Evolutionary conservation across 2,329 filamentous ascomycete species (phyloP).

Genomic region (Chaetomium strumarium): DNA sequence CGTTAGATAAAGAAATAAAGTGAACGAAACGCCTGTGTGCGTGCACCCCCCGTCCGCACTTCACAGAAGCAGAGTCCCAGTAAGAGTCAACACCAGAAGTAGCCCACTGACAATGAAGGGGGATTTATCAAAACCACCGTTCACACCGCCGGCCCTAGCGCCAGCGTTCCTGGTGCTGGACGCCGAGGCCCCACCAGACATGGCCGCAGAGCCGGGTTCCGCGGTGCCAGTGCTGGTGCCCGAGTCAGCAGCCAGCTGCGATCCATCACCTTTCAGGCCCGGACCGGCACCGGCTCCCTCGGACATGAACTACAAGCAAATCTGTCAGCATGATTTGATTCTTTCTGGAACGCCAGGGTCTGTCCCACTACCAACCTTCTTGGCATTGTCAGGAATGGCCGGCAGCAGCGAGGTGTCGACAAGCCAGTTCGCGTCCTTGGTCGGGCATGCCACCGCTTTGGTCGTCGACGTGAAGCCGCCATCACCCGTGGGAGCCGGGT

Average conservation of each 20-base stretch:
- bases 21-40: too few relatives aligned
- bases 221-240: slow-evolving; percentile 40
- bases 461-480: slow-evolving; percentile 46
- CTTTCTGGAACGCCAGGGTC: too few relatives aligned
- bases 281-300: slow-evolving; percentile 48
- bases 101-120: slow-evolving; percentile 33
- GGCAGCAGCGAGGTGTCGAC: slow-evolving; percentile 46
- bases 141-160: slow-evolving; percentile 25
- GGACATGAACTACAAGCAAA: slow-evolving; percentile 40
- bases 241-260: slow-evolving; percentile 41
- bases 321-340: not conserved
- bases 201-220: slow-evolving; percentile 34
- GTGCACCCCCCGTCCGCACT: not conserved
- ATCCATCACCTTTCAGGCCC: slow-evolving; percentile 48
- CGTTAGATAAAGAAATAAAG: too few relatives aligned
- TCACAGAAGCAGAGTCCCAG: slow-evolving; percentile 38
- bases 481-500: slow-evolving; percentile 45
- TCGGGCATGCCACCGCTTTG: slow-evolving; percentile 44
- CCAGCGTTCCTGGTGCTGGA: slow-evolving; percentile 31
- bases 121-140: slow-evolving; percentile 31
- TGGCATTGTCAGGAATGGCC: slow-evolving; percentile 44
- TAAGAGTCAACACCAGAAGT: slow-evolving; percentile 33
- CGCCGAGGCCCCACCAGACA: slow-evolving; percentile 27
- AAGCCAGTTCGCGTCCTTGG: slow-evolving; percentile 43
- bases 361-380: slow-evolving; percentile 27